A percentile compares a stretch with the other conserved stretches of the same genome.
Conservation (phyloP, 225 moss, liverwort and hornwort genomes). For the Asterella californica region DNA sequence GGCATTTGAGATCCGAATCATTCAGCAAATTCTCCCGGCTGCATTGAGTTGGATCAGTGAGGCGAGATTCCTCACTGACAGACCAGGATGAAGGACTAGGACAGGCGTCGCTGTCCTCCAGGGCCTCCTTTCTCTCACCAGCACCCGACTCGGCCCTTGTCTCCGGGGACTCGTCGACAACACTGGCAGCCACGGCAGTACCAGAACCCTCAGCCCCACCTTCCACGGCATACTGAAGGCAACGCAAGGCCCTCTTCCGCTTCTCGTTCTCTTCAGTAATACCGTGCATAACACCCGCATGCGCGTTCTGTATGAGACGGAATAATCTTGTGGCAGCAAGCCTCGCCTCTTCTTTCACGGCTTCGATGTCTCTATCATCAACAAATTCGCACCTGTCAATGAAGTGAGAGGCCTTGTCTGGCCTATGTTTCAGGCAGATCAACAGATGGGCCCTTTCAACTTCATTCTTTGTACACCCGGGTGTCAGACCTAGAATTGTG, state of each 20-base stretch:
- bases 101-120: neutral
- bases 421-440: slow-evolving; percentile 51
- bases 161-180: slow-evolving; percentile 12
- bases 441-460: slow-evolving; percentile 53
- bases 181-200: neutral
- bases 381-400: slow-evolving; percentile 56
- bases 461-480: slow-evolving; percentile 40
- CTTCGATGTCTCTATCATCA: slow-evolving; percentile 43
- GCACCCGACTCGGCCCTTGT: neutral
- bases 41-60: neutral
- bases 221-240: neutral
- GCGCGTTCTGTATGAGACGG: slow-evolving; percentile 52
- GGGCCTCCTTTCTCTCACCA: neutral
- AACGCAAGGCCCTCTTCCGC: slow-evolving; percentile 19
- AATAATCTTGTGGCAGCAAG: slow-evolving; percentile 47
- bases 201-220: slow-evolving; percentile 4
- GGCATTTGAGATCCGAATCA: neutral
- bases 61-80: neutral
- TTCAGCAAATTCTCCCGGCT: neutral
- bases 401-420: slow-evolving; percentile 50
- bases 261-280: slow-evolving; percentile 35
- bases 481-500: slow-evolving; percentile 45
- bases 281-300: slow-evolving; percentile 46
- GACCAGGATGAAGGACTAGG: slow-evolving; percentile 16
- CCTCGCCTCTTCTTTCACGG: slow-evolving; percentile 50